These are phyloP conservation scores for Lactarius sanguifluus DNA, from an alignment of 768 basidiomycete species.

Conservation along the genomic window DNA sequence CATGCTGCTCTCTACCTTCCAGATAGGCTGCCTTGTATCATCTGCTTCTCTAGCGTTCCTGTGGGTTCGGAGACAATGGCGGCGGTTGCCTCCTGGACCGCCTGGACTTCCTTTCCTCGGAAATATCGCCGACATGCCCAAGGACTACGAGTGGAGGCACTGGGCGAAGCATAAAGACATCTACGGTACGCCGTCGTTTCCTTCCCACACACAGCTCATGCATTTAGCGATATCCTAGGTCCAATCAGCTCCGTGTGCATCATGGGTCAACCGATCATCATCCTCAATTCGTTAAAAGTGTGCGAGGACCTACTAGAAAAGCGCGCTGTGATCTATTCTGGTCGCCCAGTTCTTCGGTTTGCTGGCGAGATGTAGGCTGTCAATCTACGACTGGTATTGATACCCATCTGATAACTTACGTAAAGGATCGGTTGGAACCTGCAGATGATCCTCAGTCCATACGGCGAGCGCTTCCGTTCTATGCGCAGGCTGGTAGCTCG, in stretches of 20 bases:
- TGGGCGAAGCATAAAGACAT: constrained; percentile 20
- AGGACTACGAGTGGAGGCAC: constrained; percentile 15
- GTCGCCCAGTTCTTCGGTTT: constrained; percentile 17
- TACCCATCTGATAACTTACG: neutral
- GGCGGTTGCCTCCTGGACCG: constrained; percentile 21
- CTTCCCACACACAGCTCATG: neutral
- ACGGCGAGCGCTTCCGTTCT: constrained; percentile 17
- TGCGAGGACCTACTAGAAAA: constrained; percentile 23
- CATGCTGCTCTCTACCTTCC: neutral
- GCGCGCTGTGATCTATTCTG: constrained; percentile 19
- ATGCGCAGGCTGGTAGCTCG: constrained; percentile 22
- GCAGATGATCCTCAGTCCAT: constrained; percentile 20
- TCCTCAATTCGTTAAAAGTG: constrained; percentile 21
- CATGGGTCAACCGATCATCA: constrained; percentile 18
- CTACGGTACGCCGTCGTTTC: constrained; percentile 7
- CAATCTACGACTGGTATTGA: neutral
- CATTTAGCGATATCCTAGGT: neutral
- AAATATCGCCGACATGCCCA: constrained; percentile 16
- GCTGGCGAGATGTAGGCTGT: constrained; percentile 18
- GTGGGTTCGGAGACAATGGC: constrained; percentile 1
- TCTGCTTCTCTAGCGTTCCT: neutral
- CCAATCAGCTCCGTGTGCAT: constrained; percentile 19
- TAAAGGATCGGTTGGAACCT: constrained; percentile 21
- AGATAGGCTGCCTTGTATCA: neutral
- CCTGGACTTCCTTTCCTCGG: constrained; percentile 20